These are phyloP conservation scores for Tetrapisispora nanseiensis DNA, from an alignment of 805 yeast genomes.

Conservation along the genomic window DNA sequence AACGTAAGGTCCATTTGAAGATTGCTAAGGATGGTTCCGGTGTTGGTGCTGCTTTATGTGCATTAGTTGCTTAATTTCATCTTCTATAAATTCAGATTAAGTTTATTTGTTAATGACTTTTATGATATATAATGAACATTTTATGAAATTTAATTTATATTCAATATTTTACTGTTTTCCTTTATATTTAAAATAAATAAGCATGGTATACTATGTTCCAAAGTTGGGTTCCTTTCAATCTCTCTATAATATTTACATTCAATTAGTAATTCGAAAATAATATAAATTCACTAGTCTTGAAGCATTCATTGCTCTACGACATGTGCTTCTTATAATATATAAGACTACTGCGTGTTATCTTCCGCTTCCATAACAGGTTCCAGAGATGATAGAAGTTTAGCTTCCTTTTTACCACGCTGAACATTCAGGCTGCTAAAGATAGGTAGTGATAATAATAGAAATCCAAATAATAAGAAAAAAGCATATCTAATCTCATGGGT, in stretches of 20 bases:
- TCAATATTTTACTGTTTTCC: background rate
- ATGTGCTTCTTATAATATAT: background rate
- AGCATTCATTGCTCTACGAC: too few relatives aligned
- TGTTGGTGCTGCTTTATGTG: conserved; percentile 95
- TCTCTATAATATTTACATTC: too few relatives aligned
- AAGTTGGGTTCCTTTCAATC: too few relatives aligned
- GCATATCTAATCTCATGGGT: conserved; percentile 69
- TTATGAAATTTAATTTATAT: conserved; percentile 1
- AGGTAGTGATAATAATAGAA: conserved; percentile 48
- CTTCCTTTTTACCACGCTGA: conserved; percentile 52
- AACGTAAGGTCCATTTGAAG: conserved; percentile 62
- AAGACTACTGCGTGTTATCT: background rate
- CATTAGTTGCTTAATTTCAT: conserved; percentile 33
- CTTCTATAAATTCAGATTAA: background rate
- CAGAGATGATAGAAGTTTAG: conserved; percentile 28
- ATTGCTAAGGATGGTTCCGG: conserved; percentile 95
- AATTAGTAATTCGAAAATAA: too few relatives aligned
- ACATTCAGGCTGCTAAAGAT: conserved; percentile 47
- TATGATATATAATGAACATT: conserved; percentile 3
- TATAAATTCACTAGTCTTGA: too few relatives aligned
- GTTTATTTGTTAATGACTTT: conserved; percentile 1
- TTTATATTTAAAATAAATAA: background rate
- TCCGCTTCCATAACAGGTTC: background rate
- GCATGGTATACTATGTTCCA: too few relatives aligned
- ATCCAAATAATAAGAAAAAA: conserved; percentile 49